Conservation (phyloP, 169 alveolate species). For the Cardiosporidium cionae region DNA sequence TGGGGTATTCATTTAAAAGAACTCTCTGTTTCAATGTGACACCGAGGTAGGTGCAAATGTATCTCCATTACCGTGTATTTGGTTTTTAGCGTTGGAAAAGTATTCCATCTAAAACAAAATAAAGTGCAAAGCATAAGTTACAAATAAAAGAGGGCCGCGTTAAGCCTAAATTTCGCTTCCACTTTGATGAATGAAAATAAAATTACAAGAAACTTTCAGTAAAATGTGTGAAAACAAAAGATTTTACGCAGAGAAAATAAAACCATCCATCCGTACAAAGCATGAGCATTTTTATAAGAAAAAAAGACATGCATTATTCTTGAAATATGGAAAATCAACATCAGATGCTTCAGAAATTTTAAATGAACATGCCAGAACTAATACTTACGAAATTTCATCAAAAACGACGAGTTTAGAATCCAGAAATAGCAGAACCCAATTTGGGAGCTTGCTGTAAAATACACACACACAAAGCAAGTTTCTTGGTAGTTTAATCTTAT, state of each 20-base stretch:
- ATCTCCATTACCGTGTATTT: conserved; percentile 11
- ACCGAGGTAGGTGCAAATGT: too few species aligned
- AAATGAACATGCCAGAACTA: neutral
- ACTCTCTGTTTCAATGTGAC: too few species aligned
- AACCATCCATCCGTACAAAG: too few species aligned
- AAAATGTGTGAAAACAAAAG: neutral
- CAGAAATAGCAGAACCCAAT: conserved; percentile 42
- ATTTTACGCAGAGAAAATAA: neutral
- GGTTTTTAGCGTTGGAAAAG: conserved; percentile 20
- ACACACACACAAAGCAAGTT: conserved; percentile 1
- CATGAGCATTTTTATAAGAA: neutral
- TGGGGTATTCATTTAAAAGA: too few species aligned
- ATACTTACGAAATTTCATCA: conserved; percentile 41
- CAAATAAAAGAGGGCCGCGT: too few species aligned
- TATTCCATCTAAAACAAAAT: conserved; percentile 17
- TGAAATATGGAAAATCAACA: neutral
- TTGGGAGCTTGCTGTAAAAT: conserved; percentile 42
- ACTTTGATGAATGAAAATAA: too few species aligned
- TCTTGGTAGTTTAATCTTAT: neutral
- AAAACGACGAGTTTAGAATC: conserved; percentile 37
- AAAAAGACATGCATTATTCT: neutral
- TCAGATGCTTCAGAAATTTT: neutral
- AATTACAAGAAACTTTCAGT: neutral
- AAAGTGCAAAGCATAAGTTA: too few species aligned
- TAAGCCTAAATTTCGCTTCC: too few species aligned